Conservation (phyloP, 805 yeast species). For the Cyberlindnera meyerae region DNA sequence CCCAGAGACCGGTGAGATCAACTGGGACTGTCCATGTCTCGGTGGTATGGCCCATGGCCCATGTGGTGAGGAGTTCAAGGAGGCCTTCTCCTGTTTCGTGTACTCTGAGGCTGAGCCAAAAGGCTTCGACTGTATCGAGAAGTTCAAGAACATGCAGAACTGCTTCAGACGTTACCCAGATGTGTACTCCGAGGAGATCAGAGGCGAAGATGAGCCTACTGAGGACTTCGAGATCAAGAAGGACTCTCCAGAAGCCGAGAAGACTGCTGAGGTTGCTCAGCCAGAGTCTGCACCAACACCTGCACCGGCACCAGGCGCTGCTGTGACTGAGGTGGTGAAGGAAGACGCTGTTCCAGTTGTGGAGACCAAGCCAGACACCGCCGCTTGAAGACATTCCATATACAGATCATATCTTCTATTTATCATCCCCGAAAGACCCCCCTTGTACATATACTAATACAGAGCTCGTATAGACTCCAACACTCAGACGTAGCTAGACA, state of each 20-base stretch:
- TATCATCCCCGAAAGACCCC: background rate
- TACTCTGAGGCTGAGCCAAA: slow-evolving; percentile 93
- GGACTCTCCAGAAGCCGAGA: slow-evolving; percentile 16
- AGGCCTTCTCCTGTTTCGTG: slow-evolving; percentile 91
- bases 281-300: slow-evolving; percentile 14
- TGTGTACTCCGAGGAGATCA: slow-evolving; percentile 84
- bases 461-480: no score
- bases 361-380: slow-evolving; percentile 3
- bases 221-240: slow-evolving; percentile 15
- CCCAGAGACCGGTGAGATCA: slow-evolving; percentile 97
- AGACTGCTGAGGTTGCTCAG: slow-evolving; percentile 12
- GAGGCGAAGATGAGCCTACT: slow-evolving; percentile 61
- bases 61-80: slow-evolving; percentile 93
- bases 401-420: background rate
- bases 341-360: slow-evolving; percentile 12
- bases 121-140: slow-evolving; percentile 91
- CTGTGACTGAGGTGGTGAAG: slow-evolving; percentile 6
- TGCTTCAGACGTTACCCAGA: slow-evolving; percentile 94
- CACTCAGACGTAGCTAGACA: background rate
- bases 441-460: background rate
- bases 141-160: slow-evolving; percentile 86
- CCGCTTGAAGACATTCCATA: background rate
- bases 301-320: slow-evolving; percentile 12
- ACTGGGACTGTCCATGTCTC: slow-evolving; percentile 99
- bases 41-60: slow-evolving; percentile 99